These are phyloP conservation scores for Psilocybe cyanescens DNA, from an alignment of 768 basidiomycete species.

Conservation along the genomic window DNA sequence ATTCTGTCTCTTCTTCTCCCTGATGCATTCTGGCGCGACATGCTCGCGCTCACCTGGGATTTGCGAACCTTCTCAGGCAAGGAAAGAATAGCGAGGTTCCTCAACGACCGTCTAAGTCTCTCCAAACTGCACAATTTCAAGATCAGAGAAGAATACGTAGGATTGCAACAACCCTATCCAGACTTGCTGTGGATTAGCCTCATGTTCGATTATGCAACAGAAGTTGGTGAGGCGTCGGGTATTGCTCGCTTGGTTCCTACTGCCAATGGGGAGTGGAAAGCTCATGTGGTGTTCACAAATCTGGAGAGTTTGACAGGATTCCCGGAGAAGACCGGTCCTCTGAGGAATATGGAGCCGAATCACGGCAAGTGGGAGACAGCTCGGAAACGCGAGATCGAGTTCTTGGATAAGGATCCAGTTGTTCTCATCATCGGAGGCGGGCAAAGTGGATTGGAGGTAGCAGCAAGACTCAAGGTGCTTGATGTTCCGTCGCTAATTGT, in stretches of 20 bases:
- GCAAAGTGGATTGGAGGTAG: constrained; percentile 68
- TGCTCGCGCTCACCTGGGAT: constrained; percentile 53
- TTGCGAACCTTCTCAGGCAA: constrained; percentile 46
- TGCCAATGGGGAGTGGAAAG: constrained; percentile 49
- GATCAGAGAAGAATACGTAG: constrained; percentile 25
- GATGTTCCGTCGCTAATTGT: constrained; percentile 63
- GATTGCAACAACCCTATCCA: constrained; percentile 34
- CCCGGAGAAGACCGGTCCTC: constrained; percentile 53
- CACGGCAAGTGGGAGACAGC: constrained; percentile 61
- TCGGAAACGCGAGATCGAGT: constrained; percentile 45
- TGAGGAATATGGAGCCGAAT: constrained; percentile 44
- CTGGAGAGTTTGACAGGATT: constrained; percentile 57
- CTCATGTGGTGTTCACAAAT: constrained; percentile 60
- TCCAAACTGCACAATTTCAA: constrained; percentile 25
- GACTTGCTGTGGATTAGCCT: constrained; percentile 51
- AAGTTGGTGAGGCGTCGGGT: constrained; percentile 45
- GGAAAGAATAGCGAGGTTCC: constrained; percentile 35
- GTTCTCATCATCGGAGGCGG: constrained; percentile 72
- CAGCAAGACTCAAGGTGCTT: constrained; percentile 64
- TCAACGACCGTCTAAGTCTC: constrained; percentile 36
- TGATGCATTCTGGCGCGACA: constrained; percentile 52
- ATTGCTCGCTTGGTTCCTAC: constrained; percentile 52
- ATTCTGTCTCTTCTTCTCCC: constrained; percentile 28
- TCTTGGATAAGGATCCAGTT: constrained; percentile 53
- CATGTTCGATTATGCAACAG: constrained; percentile 51